phyloP scores from a whole-genome alignment of 768 basidiomycete species.

The Trametes sanguinea region DNA sequence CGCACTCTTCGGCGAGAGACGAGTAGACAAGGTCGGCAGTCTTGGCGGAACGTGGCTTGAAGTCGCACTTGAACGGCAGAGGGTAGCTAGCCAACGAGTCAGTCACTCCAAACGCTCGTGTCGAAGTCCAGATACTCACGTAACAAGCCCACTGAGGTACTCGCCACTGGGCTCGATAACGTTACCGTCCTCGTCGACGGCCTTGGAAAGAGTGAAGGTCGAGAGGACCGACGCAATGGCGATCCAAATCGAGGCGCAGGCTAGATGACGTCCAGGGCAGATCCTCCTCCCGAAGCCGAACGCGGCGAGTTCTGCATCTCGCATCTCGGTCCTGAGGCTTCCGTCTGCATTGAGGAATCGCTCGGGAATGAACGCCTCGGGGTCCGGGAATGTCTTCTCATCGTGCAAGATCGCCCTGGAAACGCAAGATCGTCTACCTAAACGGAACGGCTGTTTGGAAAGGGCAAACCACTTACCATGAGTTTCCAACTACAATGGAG shows the following conservation, averaged over 20 bases:
- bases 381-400: conserved; percentile 26
- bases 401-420: conserved; percentile 27
- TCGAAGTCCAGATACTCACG: conserved; percentile 16
- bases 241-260: conserved; percentile 28
- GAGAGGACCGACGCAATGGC: conserved; percentile 30
- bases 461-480: conserved; percentile 24
- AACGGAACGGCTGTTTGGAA: background rate
- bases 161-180: conserved; percentile 28
- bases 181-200: conserved; percentile 29
- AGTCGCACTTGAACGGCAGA: conserved; percentile 21
- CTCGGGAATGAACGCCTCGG: conserved; percentile 29
- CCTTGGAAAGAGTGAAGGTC: conserved; percentile 29
- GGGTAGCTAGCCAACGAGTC: conserved; percentile 20
- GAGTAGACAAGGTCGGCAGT: conserved; percentile 18
- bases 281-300: conserved; percentile 29
- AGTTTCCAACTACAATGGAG: conserved; percentile 24
- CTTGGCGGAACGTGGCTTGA: conserved; percentile 21
- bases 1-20: conserved; percentile 8
- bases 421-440: background rate
- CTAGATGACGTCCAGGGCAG: conserved; percentile 33
- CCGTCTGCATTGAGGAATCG: conserved; percentile 28
- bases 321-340: conserved; percentile 16
- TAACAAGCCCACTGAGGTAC: conserved; percentile 26
- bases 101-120: background rate
- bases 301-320: conserved; percentile 20